Conservation (phyloP, 1,139 yeast genomes). For the Geotrichum fermentans region DNA sequence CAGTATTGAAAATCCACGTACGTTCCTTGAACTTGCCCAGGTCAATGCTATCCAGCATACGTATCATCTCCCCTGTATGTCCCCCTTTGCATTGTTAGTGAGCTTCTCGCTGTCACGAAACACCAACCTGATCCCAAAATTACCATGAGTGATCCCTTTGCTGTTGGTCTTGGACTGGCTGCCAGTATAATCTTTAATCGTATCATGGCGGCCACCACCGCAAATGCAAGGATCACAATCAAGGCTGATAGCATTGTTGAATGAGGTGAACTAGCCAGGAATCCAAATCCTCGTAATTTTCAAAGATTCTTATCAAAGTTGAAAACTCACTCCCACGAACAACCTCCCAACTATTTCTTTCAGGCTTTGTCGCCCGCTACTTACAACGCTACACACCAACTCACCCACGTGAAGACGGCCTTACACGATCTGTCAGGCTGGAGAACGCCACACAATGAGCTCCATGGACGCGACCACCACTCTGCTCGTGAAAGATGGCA, state of each 20-base stretch:
- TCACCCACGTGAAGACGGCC: too few relatives aligned
- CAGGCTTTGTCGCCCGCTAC: too few relatives aligned
- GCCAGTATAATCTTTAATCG: not conserved
- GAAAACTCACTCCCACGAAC: too few relatives aligned
- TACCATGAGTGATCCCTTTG: conserved; percentile 25
- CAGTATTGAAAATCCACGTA: conserved; percentile 40
- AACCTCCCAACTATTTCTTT: too few relatives aligned
- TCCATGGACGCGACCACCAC: too few relatives aligned
- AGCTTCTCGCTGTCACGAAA: not conserved
- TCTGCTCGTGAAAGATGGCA: not conserved
- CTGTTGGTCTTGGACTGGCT: not conserved
- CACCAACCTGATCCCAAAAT: conserved; percentile 26
- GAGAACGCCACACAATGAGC: too few relatives aligned
- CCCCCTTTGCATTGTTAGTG: conserved; percentile 50
- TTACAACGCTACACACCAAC: too few relatives aligned
- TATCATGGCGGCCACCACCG: not conserved
- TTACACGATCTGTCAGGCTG: too few relatives aligned
- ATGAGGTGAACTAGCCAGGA: not conserved
- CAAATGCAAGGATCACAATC: too few relatives aligned
- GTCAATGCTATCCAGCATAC: conserved; percentile 49
- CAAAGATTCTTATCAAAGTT: too few relatives aligned
- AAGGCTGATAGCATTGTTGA: not conserved
- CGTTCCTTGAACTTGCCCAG: conserved; percentile 33
- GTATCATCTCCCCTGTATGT: conserved; percentile 91
- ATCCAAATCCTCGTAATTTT: too few relatives aligned